Base-by-base conservation (phyloP, 208 protist genomes). In the Leptomonas seymouri region DNA sequence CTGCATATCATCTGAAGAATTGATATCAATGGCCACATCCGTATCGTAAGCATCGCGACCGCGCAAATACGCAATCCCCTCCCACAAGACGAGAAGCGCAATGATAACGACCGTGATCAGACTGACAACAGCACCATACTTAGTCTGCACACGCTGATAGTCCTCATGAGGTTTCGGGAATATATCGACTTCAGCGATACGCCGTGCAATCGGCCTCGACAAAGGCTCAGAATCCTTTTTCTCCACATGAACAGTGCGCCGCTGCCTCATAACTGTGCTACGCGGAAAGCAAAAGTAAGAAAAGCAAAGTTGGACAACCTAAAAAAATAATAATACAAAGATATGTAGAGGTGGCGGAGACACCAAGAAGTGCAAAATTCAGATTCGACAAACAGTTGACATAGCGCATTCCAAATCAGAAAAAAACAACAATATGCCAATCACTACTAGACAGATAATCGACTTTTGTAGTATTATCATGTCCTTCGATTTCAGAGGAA, bases 81-180 rank as follows among this genome's bases (percentile, higher is more conserved):
- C 90, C 74, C 77, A 90, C 9, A 86, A 36, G 23, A 91, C 69
- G 30, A 95, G 60, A 30, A 89, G 34, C 1, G 45, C 14, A 21
- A 95, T 82, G 6, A 91, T 14, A 28, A 56, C 28, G 25, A 87
- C 65, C 0, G 85, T 86, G 7, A 76, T 36, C 7, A 81, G 51
- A 61, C 87, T 93, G 5, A 93, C 64, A 21, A 83, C 5, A 16
- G 76, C 79, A 14, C 90, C 90, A 3, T 55, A 27, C 46, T 49
- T 48, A 0, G 85, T 95, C 53, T 93, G 87, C 34, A 70, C 58
- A 20, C 85, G 80, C 41, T 70, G 54, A 49, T 80, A 91, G 57
- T 93, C 88, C 44, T 93, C 85, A 44, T 75, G 82, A 27, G 83
- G 83, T 28, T 91, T 93, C 20, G 79, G 63, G 58, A 91, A 91